Evolutionary conservation across 208 protist genomes (phyloP).

Genomic region (Trypanosoma congolense): DNA sequence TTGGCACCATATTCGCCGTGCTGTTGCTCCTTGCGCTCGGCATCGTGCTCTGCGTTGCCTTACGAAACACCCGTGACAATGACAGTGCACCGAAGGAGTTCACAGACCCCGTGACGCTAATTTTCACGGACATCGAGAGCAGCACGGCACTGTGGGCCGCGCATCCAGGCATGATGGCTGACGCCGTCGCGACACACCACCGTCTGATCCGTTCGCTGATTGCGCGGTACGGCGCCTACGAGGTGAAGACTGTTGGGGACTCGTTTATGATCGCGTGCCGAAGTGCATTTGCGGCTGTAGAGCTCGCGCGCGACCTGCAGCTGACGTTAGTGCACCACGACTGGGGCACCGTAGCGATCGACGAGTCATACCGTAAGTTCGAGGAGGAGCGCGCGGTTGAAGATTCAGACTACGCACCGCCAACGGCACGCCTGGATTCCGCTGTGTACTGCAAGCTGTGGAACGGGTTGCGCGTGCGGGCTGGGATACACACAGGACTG

Average conservation of each 20-base stretch:
- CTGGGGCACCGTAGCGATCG: slow-evolving; percentile 37
- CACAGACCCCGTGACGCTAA: slow-evolving; percentile 40
- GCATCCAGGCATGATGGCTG: slow-evolving; percentile 43
- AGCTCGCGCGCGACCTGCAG: slow-evolving; percentile 5
- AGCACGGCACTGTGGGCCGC: slow-evolving; percentile 70
- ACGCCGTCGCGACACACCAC: slow-evolving; percentile 59
- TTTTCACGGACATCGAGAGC: slow-evolving; percentile 81
- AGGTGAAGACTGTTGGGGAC: slow-evolving; percentile 82
- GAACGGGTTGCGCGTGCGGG: slow-evolving; percentile 40
- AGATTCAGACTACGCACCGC: slow-evolving; percentile 13
- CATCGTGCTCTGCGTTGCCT: slow-evolving; percentile 25
- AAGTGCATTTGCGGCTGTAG: background rate
- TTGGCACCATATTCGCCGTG: slow-evolving; percentile 13
- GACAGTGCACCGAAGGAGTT: slow-evolving; percentile 37
- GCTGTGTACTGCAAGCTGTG: slow-evolving; percentile 34
- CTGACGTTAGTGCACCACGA: slow-evolving; percentile 22
- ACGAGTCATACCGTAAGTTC: slow-evolving; percentile 38
- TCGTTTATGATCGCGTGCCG: slow-evolving; percentile 31
- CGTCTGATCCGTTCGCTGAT: slow-evolving; percentile 52
- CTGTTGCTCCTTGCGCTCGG: slow-evolving; percentile 4
- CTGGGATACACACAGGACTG: slow-evolving; percentile 50
- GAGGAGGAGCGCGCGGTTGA: slow-evolving; percentile 25
- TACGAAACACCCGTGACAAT: slow-evolving; percentile 29
- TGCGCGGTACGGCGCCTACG: slow-evolving; percentile 53
- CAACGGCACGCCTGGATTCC: slow-evolving; percentile 24